A percentile compares a stretch with the other conserved stretches of the same genome.
phyloP scores from a whole-genome alignment of 1,284 basidiomycete species.

The Apiotrichum porosum region DNA sequence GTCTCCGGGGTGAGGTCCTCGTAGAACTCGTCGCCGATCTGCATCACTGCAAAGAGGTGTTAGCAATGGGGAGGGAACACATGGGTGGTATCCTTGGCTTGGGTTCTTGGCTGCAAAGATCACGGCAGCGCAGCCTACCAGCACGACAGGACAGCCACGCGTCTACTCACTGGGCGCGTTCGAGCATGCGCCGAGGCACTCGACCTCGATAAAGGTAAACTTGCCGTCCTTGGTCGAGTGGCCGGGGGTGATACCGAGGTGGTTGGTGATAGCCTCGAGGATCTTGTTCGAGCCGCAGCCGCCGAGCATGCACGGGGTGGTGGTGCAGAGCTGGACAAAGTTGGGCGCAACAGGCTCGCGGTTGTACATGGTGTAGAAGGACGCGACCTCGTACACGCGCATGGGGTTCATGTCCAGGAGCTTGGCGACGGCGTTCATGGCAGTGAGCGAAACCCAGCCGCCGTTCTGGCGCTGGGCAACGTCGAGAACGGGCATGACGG shows the following conservation, averaged over 20 bases:
- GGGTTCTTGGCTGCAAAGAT: neutral
- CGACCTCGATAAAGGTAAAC: constrained; percentile 96
- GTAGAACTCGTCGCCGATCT: constrained; percentile 94
- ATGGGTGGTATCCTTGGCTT: neutral
- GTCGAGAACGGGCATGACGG: constrained; percentile 93
- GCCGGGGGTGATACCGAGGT: constrained; percentile 80
- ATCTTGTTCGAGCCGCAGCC: constrained; percentile 80
- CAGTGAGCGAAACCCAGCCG: constrained; percentile 97
- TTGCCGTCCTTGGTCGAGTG: constrained; percentile 91
- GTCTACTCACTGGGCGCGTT: constrained; percentile 78
- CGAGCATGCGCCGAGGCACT: constrained; percentile 96
- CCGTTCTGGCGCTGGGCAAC: constrained; percentile 96
- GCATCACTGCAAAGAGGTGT: constrained; percentile 61
- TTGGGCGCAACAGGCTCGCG: constrained; percentile 90
- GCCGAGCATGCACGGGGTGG: constrained; percentile 95
- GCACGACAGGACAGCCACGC: no score
- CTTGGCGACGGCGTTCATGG: constrained; percentile 96
- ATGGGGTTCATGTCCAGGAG: constrained; percentile 93
- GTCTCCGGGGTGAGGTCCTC: constrained; percentile 94
- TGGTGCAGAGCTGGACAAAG: constrained; percentile 98
- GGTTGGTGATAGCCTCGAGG: constrained; percentile 74
- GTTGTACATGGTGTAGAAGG: constrained; percentile 99
- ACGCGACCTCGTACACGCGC: constrained; percentile 99
- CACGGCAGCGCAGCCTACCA: no score
- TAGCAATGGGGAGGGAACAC: neutral